A percentile compares a stretch with the other conserved stretches of the same genome.
These are phyloP conservation scores for Xylaria venustula DNA, from an alignment of 495 filamentous ascomycete species.

Conservation along the genomic window DNA sequence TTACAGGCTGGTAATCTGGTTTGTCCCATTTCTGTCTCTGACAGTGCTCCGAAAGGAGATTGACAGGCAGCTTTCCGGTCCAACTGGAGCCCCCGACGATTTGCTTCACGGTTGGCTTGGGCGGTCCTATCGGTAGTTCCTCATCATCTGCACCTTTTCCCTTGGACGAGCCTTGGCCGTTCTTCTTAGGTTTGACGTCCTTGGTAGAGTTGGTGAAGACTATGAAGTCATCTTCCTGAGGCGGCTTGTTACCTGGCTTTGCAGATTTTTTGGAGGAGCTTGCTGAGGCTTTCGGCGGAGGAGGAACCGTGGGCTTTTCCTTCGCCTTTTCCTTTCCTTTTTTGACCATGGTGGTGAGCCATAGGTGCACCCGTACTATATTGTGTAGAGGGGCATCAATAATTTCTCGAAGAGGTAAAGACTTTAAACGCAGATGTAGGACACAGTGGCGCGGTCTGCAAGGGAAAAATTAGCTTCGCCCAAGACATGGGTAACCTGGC, in stretches of 20 bases:
- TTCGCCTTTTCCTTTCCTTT: constrained; percentile 51
- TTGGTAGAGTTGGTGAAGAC: constrained; percentile 66
- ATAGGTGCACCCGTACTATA: constrained; percentile 16
- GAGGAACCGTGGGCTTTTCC: constrained; percentile 38
- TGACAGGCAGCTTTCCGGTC: constrained; percentile 95
- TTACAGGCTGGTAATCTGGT: constrained; percentile 74
- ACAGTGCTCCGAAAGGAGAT: constrained; percentile 89
- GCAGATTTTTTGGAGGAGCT: constrained; percentile 26
- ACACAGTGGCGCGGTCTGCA: constrained; percentile 6
- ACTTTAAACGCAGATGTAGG: background rate
- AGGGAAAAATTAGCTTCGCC: background rate
- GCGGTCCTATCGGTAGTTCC: constrained; percentile 46
- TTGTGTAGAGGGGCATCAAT: background rate
- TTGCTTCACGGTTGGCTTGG: constrained; percentile 78
- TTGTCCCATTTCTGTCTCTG: constrained; percentile 94
- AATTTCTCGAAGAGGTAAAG: background rate
- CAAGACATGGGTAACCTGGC: background rate
- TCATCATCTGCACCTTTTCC: constrained; percentile 36
- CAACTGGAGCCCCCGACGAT: constrained; percentile 93
- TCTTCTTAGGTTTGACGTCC: constrained; percentile 49
- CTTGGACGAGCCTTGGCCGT: constrained; percentile 24
- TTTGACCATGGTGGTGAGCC: constrained; percentile 42
- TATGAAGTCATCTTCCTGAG: constrained; percentile 61
- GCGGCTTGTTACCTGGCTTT: constrained; percentile 28
- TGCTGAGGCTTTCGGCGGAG: constrained; percentile 26